Conservation (phyloP, 352 stramenopile genomes). For the Blastocystis hominis region DNA sequence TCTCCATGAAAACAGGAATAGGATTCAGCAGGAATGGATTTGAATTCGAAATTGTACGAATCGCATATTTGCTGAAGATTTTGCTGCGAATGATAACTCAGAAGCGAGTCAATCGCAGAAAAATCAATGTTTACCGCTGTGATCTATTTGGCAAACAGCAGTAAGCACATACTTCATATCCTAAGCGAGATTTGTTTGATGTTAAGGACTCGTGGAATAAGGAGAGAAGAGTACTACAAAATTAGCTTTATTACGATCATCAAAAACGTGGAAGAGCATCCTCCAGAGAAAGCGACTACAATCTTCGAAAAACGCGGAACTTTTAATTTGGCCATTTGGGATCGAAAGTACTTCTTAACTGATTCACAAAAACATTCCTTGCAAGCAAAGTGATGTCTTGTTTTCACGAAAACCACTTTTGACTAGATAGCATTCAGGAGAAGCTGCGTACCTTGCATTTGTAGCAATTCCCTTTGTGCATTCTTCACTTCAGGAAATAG, state of each 20-base stretch:
- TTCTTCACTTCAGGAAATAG: not conserved
- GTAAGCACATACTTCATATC: not conserved
- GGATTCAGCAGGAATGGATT: not conserved
- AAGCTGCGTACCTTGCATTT: slow-evolving; percentile 22
- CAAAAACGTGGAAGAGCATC: slow-evolving; percentile 14
- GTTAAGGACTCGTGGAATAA: slow-evolving; percentile 1
- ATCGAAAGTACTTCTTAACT: not conserved
- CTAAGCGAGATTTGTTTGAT: not conserved
- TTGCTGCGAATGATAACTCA: not conserved
- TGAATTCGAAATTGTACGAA: not conserved
- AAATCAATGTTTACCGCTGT: slow-evolving; percentile 23
- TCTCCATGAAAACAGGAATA: not conserved
- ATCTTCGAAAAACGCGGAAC: not conserved
- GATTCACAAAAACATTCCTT: slow-evolving; percentile 40
- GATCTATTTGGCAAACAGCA: not conserved
- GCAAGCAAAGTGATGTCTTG: slow-evolving; percentile 34
- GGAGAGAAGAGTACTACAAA: not conserved
- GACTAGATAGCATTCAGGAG: not conserved
- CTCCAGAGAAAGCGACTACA: slow-evolving; percentile 22
- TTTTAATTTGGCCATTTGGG: slow-evolving; percentile 16
- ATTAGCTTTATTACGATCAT: not conserved
- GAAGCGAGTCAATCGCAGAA: not conserved
- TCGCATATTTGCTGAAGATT: not conserved
- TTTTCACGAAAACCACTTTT: not conserved
- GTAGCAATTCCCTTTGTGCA: not conserved